Evolutionary conservation across 2,329 filamentous ascomycete species (phyloP).

Genomic region (Aureobasidium sp.): DNA sequence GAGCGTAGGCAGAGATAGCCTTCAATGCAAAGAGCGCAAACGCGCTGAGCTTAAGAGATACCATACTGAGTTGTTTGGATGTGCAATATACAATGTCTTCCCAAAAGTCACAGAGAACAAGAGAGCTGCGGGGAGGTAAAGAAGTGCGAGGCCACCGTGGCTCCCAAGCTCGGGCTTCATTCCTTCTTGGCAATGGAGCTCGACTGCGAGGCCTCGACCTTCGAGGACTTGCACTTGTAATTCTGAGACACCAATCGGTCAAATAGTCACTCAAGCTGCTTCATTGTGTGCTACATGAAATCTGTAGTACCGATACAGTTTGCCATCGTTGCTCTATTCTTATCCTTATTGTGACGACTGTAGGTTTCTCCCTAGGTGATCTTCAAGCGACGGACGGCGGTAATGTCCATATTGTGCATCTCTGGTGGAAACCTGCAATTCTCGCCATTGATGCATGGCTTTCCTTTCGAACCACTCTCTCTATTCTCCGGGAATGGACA

Average conservation of each 20-base stretch:
- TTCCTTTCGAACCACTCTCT: slow-evolving; percentile 40
- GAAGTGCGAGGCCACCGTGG: neutral
- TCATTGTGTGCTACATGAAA: neutral
- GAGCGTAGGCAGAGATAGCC: slow-evolving; percentile 49
- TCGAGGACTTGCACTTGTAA: neutral
- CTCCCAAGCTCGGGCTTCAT: neutral
- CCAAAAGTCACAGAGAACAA: neutral
- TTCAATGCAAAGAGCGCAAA: slow-evolving; percentile 65
- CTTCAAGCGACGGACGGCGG: slow-evolving; percentile 46
- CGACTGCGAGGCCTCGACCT: neutral
- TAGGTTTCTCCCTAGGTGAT: slow-evolving; percentile 17
- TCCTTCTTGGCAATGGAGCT: slow-evolving; percentile 3
- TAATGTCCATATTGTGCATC: slow-evolving; percentile 53
- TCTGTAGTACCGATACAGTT: neutral
- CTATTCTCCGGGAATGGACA: slow-evolving; percentile 46
- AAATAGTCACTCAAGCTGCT: neutral
- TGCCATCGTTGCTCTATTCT: neutral
- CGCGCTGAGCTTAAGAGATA: slow-evolving; percentile 64
- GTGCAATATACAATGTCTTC: slow-evolving; percentile 4
- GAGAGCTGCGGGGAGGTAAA: neutral
- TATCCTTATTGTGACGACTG: neutral
- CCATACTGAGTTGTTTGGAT: slow-evolving; percentile 48
- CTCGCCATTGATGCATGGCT: slow-evolving; percentile 52
- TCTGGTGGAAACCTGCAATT: slow-evolving; percentile 52
- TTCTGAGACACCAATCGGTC: neutral